phyloP scores from a whole-genome alignment of 345 rosid species.

The Boechera retrofracta region DNA sequence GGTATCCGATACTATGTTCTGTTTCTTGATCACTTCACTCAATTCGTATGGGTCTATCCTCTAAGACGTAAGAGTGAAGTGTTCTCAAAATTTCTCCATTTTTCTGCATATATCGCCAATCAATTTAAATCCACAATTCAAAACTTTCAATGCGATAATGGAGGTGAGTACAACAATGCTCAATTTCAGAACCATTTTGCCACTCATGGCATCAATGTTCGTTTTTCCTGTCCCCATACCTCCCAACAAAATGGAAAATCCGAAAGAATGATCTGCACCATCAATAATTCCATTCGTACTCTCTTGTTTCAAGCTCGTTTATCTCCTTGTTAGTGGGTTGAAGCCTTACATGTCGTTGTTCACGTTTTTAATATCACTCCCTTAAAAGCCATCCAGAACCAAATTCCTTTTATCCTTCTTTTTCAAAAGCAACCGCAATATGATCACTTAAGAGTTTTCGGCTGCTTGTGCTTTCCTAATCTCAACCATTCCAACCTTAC shows the following conservation, averaged over 20 bases:
- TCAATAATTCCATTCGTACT: background rate
- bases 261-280: background rate
- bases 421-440: background rate
- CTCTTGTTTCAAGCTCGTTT: background rate
- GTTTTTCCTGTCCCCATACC: background rate
- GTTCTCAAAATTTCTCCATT: background rate
- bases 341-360: background rate
- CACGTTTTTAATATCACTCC: background rate
- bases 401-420: background rate
- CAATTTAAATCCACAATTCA: background rate
- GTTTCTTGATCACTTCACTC: background rate
- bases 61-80: background rate
- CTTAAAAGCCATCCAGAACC: background rate
- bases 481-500: background rate
- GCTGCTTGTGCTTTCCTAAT: background rate
- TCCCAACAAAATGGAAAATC: background rate
- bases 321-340: background rate
- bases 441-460: background rate
- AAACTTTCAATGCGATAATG: background rate
- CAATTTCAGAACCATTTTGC: background rate
- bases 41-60: background rate
- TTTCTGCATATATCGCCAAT: accelerated
- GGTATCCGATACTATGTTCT: background rate
- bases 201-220: background rate
- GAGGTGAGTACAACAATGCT: background rate